Percentiles rank a stretch among this genome's conserved stretches.
Conservation (phyloP, 1,284 basidiomycete species). For the Chalciporus sp. region DNA sequence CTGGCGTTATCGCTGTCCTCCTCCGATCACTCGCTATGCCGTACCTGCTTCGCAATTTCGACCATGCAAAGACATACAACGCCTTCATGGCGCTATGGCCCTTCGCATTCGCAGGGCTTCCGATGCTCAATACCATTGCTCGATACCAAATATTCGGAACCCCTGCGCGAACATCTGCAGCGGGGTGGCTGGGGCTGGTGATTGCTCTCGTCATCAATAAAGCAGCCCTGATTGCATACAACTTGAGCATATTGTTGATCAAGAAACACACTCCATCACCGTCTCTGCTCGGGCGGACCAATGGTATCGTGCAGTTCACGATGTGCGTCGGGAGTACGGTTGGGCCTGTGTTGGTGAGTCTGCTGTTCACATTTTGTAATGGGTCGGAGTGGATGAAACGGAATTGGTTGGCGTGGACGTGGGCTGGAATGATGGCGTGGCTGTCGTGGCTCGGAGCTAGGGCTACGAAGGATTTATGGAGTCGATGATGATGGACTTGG, state of each 20-base stretch:
- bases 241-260: conserved; percentile 12
- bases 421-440: conserved; percentile 14
- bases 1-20: conserved; percentile 16
- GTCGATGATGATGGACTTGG: conserved; percentile 2
- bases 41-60: conserved; percentile 18
- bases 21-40: conserved; percentile 11
- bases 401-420: conserved; percentile 10
- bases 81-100: conserved; percentile 19
- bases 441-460: conserved; percentile 5
- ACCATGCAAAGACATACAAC: conserved; percentile 16
- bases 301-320: conserved; percentile 16
- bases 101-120: conserved; percentile 10
- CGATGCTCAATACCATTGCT: conserved; percentile 12
- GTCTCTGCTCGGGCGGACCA: conserved; percentile 10
- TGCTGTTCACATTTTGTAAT: conserved; percentile 13
- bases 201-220: conserved; percentile 10
- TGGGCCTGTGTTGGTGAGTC: conserved; percentile 8
- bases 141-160: not conserved
- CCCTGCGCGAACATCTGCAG: not conserved
- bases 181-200: conserved; percentile 14
- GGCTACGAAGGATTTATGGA: not conserved
- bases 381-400: conserved; percentile 8
- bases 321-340: conserved; percentile 17
- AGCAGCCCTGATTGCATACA: conserved; percentile 14
- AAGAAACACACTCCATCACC: conserved; percentile 6